Conservation (phyloP, 192 early-diverging fungal species). For the Phlyctochytrium arcticum region DNA sequence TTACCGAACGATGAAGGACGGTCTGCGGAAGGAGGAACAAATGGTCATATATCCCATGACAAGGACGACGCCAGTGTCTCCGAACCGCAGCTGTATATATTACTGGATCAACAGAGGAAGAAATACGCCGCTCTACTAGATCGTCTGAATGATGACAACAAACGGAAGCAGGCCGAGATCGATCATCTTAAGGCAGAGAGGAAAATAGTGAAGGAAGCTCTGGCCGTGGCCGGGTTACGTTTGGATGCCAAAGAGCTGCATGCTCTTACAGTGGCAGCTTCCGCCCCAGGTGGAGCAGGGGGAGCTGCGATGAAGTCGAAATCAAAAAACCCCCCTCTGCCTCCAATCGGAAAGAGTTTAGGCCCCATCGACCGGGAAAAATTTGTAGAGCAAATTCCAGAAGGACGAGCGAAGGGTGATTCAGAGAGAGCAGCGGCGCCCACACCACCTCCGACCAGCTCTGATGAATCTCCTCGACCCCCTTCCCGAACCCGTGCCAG, state of each 20-base stretch:
- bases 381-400: slow-evolving; percentile 3
- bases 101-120: slow-evolving; percentile 36
- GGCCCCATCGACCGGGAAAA: background rate
- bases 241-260: slow-evolving; percentile 32
- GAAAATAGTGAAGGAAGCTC: slow-evolving; percentile 30
- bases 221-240: slow-evolving; percentile 27
- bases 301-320: slow-evolving; percentile 3
- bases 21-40: too few relatives aligned
- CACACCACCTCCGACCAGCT: background rate
- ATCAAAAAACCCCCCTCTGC: slow-evolving; percentile 5
- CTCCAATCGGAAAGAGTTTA: slow-evolving; percentile 13
- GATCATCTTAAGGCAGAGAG: slow-evolving; percentile 36
- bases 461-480: background rate
- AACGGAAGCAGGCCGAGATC: slow-evolving; percentile 40
- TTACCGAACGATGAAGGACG: too few relatives aligned
- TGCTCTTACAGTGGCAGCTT: background rate
- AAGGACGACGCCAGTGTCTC: background rate
- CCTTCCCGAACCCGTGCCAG: background rate
- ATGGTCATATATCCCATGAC: background rate
- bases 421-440: background rate
- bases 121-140: slow-evolving; percentile 42
- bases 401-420: too few relatives aligned
- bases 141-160: slow-evolving; percentile 38
- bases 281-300: too few relatives aligned
- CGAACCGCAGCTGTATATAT: slow-evolving; percentile 26